Conservation (phyloP, 306 rosid species). For the Hippophae gyantsensis region DNA sequence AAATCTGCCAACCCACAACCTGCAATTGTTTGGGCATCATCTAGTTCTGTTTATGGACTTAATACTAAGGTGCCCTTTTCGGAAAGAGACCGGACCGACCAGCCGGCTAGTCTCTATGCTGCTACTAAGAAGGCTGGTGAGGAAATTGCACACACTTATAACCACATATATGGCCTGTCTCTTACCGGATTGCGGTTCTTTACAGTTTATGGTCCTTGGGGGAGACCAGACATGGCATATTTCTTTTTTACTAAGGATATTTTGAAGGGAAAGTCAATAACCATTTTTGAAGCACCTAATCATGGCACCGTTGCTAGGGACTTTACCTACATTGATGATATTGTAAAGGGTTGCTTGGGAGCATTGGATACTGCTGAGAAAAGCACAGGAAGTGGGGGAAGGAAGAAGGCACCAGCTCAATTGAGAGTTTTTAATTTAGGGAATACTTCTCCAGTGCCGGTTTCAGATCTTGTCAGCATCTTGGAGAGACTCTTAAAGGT, state of each 20-base stretch:
- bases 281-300: too few species aligned
- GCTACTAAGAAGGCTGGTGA: constrained; percentile 97
- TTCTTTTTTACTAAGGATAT: constrained; percentile 27
- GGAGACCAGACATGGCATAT: constrained; percentile 89
- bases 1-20: constrained; percentile 81
- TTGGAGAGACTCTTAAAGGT: constrained; percentile 37
- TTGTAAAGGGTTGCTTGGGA: constrained; percentile 66
- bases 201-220: constrained; percentile 92
- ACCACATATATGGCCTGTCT: constrained; percentile 76
- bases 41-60: constrained; percentile 94
- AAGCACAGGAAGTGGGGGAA: constrained; percentile 78
- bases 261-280: too few species aligned
- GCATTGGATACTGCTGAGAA: constrained; percentile 68
- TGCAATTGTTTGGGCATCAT: constrained; percentile 93
- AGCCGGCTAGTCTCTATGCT: constrained; percentile 91
- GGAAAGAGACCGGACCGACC: constrained; percentile 78
- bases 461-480: constrained; percentile 53
- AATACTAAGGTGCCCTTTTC: constrained; percentile 91
- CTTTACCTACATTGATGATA: background rate
- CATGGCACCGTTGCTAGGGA: too few species aligned
- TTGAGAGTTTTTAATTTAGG: constrained; percentile 75
- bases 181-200: constrained; percentile 76
- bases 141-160: constrained; percentile 80
- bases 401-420: constrained; percentile 73
- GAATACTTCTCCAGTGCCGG: constrained; percentile 82